Conservation (phyloP, 176 grass and related monocot species). For the Raddia guianensis region DNA sequence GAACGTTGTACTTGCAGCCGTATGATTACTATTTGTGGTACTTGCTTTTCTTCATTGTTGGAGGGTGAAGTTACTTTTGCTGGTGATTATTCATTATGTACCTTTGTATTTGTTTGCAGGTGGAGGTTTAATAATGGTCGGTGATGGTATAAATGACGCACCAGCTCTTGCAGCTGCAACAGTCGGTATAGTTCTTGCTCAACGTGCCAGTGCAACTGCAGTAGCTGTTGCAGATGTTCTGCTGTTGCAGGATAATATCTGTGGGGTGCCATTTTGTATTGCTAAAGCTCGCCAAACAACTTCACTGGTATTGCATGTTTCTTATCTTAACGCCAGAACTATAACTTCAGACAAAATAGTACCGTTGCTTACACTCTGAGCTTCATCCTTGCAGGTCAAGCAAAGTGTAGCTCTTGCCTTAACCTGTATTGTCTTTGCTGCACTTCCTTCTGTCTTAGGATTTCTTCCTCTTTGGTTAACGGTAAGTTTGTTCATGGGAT, state of each 20-base stretch:
- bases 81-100: conserved; percentile 21
- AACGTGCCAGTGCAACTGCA: conserved; percentile 90
- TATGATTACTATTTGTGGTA: conserved; percentile 9
- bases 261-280: conserved; percentile 81
- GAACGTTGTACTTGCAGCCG: conserved; percentile 5
- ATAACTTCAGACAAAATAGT: conserved; percentile 32
- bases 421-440: conserved; percentile 86
- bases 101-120: conserved; percentile 45
- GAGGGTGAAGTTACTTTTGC: background rate
- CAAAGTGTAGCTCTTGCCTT: conserved; percentile 99
- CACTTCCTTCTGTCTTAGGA: conserved; percentile 93
- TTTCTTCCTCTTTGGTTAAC: conserved; percentile 99
- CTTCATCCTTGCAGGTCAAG: conserved; percentile 82
- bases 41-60: background rate
- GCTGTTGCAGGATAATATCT: conserved; percentile 88
- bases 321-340: background rate
- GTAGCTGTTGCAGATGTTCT: conserved; percentile 90
- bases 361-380: conserved; percentile 31
- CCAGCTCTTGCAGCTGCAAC: conserved; percentile 95
- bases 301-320: conserved; percentile 62
- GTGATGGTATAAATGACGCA: conserved; percentile 99
- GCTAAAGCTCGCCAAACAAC: conserved; percentile 96
- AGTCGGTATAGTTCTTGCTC: conserved; percentile 90
- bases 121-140: conserved; percentile 97
- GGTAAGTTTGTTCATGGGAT: conserved; percentile 46